Evolutionary conservation across 2,329 filamentous ascomycete genomes (phyloP), one percentile per base, ranked within the genome.

Genomic region (Venturia oleaginea): DNA sequence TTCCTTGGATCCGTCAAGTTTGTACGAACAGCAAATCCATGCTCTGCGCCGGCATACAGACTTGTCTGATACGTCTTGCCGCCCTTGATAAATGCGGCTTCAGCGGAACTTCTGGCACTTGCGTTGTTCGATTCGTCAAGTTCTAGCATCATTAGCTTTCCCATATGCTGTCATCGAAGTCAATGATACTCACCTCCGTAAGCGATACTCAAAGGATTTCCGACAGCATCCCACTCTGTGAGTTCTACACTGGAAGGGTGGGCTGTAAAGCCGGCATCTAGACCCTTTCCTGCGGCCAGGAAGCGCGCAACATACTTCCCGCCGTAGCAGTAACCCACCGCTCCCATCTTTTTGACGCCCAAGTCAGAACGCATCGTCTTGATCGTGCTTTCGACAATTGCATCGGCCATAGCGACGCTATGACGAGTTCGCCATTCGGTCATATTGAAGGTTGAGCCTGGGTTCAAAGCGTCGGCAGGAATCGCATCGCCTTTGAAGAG

Each of bases 261-360:
- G 1, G 88, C 89, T n/a, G 84, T 73, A 75, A 83, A 92, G 48
- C 87, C 88, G 64, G 82, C 87, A 59, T 87, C 78, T 68, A 91
- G 67, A 4, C 70, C 69, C 57, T 67, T 79, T 66, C 84, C 85
- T 65, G 77, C 66, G 30, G 77, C 76, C 3, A 83, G 81, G 77
- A 86, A 86, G 40, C 89, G 85, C 62, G 82, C 80, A 40, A 90
- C 84, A 73, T 89, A 92, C 84, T 89, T 90, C 65, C 82, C 88
- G 42, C 89, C 89, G 68, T 91, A 90, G 76, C 89, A 92, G 76
- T 91, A 91, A 0, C 89, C 89, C 0, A 86, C 83, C 15, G 80
- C 83, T 1, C 83, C 88, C 42, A 92, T 76, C 67, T 82, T 84
- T 72, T 83, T 84, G 55, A 83, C 69, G 5, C 71, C 71, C 63